These are phyloP conservation scores for Tetramitus jugosus DNA, from an alignment of 208 protist species.

Conservation along the genomic window DNA sequence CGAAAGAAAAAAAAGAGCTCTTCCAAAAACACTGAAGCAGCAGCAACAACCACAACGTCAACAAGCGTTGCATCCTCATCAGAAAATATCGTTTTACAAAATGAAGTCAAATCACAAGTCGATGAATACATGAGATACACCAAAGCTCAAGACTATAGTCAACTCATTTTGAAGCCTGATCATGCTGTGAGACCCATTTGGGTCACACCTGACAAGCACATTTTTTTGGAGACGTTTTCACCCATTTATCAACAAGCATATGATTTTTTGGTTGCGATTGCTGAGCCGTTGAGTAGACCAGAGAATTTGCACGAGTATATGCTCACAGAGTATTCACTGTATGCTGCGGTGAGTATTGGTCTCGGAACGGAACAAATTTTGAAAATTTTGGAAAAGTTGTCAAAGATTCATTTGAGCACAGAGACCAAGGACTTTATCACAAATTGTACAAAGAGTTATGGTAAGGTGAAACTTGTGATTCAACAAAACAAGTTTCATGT, in stretches of 20 bases:
- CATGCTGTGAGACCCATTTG: background rate
- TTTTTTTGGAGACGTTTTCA: constrained; percentile 28
- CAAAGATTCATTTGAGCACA: constrained; percentile 47
- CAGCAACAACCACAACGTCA: no score
- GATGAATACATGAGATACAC: no score
- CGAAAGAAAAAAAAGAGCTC: no score
- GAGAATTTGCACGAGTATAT: constrained; percentile 92
- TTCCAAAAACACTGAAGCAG: no score
- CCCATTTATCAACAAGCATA: constrained; percentile 40
- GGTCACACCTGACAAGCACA: background rate
- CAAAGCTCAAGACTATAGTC: no score
- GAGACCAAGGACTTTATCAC: background rate
- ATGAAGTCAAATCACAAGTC: no score
- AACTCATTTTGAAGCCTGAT: background rate
- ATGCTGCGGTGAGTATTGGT: constrained; percentile 87
- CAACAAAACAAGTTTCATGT: constrained; percentile 15
- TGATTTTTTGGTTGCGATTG: constrained; percentile 81
- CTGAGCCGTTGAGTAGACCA: constrained; percentile 86
- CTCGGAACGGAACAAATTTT: constrained; percentile 74
- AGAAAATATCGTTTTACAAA: no score
- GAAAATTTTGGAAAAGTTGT: constrained; percentile 58
- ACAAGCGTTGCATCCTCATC: no score
- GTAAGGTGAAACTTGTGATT: constrained; percentile 22
- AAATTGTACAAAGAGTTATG: background rate
- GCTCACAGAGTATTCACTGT: constrained; percentile 92